These are phyloP conservation scores for Gynochthodes officinalis DNA, from an alignment of 257 asterid species.

Conservation along the genomic window DNA sequence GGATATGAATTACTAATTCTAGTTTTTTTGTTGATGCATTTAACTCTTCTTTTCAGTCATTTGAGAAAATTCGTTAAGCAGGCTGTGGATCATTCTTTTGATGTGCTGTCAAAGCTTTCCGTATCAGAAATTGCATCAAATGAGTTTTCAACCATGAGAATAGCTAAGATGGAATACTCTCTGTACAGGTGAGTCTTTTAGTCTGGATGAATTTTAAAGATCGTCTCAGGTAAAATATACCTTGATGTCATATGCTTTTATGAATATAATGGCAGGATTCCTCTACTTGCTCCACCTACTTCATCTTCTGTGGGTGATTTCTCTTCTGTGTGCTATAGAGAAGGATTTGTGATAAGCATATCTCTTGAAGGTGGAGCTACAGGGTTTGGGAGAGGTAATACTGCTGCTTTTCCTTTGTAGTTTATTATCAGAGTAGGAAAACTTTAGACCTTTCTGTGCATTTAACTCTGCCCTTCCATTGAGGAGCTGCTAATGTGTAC, in stretches of 20 bases:
- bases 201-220: background rate
- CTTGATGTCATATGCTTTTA: slow-evolving; percentile 3
- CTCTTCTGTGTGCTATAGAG: slow-evolving; percentile 50
- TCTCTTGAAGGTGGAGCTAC: slow-evolving; percentile 75
- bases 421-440: background rate
- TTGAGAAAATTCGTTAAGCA: slow-evolving; percentile 60
- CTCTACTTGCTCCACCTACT: slow-evolving; percentile 87
- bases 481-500: background rate
- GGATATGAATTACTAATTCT: background rate
- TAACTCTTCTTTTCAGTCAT: slow-evolving; percentile 41
- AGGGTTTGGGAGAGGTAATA: slow-evolving; percentile 89
- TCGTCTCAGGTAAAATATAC: background rate
- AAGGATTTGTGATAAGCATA: slow-evolving; percentile 73
- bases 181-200: slow-evolving; percentile 57
- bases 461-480: background rate
- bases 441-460: background rate
- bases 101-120: slow-evolving; percentile 51
- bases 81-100: slow-evolving; percentile 63
- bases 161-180: slow-evolving; percentile 69
- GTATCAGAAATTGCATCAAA: slow-evolving; percentile 30
- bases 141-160: slow-evolving; percentile 35
- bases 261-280: slow-evolving; percentile 53
- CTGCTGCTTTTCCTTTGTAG: background rate
- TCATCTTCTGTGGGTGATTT: slow-evolving; percentile 47
- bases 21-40: slow-evolving; percentile 23